These are phyloP conservation scores for Claviceps sp. DNA, from an alignment of 2,329 filamentous ascomycete genomes.

Conservation along the genomic window DNA sequence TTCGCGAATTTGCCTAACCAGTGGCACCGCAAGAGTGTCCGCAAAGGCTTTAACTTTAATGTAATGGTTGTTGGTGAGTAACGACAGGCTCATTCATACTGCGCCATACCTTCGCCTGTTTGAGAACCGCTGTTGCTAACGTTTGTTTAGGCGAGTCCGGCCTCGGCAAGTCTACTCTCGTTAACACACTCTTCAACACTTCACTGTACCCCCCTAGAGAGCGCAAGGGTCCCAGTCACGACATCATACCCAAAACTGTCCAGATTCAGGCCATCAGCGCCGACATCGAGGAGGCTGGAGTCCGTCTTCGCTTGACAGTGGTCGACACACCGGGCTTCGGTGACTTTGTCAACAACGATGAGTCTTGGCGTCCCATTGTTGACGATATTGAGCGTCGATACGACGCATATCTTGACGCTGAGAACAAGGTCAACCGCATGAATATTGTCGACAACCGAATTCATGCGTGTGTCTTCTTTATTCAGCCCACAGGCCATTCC, in stretches of 20 bases:
- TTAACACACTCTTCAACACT: conserved; percentile 99
- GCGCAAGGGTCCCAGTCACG: conserved; percentile 91
- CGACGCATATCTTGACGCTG: conserved; percentile 93
- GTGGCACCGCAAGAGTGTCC: conserved; percentile 99
- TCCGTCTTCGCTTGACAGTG: conserved; percentile 88
- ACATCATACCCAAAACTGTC: conserved; percentile 97
- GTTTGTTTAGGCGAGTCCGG: conserved; percentile 78
- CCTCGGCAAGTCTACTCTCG: conserved; percentile 94
- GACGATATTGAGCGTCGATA: conserved; percentile 99
- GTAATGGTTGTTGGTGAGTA: conserved; percentile 98
- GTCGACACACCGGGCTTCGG: conserved; percentile 97
- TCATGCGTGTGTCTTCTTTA: conserved; percentile 98
- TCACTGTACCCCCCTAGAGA: conserved; percentile 97
- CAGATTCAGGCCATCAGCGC: conserved; percentile 90
- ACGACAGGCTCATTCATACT: background rate
- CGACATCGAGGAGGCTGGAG: conserved; percentile 96
- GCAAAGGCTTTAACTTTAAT: conserved; percentile 99
- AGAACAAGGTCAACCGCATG: conserved; percentile 99
- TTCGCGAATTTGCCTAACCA: conserved; percentile 99
- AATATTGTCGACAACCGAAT: conserved; percentile 99
- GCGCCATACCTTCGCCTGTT: background rate
- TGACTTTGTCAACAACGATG: conserved; percentile 99
- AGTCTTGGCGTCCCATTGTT: conserved; percentile 97
- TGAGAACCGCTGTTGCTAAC: background rate
- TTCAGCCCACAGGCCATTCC: conserved; percentile 95